A percentile compares a stretch with the other conserved stretches of the same genome.
Evolutionary conservation across 495 filamentous ascomycete genomes (phyloP).

Genomic region (Xylaria venustula): DNA sequence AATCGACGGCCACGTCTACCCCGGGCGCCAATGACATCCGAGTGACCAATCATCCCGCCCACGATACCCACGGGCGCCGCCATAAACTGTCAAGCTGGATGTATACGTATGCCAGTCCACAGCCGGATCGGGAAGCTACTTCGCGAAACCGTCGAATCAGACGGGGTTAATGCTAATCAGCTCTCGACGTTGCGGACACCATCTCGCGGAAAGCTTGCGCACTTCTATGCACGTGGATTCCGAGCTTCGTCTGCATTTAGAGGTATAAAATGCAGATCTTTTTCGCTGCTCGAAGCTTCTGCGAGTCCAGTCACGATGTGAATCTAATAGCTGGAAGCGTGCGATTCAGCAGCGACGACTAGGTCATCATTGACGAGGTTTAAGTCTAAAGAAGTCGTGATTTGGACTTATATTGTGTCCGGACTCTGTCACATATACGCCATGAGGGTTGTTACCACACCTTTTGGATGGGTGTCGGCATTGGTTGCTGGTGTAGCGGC

Average conservation of each 20-base stretch:
- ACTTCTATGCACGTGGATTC: background rate
- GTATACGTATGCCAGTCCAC: background rate
- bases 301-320: background rate
- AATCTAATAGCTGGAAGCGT: background rate
- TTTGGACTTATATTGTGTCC: background rate
- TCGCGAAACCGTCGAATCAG: background rate
- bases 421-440: background rate
- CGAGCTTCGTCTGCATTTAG: background rate
- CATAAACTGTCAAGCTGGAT: background rate
- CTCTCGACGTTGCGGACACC: background rate
- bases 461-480: conserved; percentile 37
- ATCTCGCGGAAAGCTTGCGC: background rate
- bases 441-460: conserved; percentile 9
- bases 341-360: background rate
- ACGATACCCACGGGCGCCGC: background rate
- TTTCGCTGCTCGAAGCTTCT: too few species aligned
- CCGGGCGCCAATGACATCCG: background rate
- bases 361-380: background rate
- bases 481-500: conserved; percentile 42
- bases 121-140: background rate
- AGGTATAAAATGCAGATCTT: background rate
- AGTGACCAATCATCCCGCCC: conserved; percentile 1
- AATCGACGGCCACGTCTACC: background rate
- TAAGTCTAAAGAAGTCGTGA: background rate
- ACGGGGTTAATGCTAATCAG: background rate